Conservation (phyloP, 306 rosid genomes). For the Acacia acuminata region DNA sequence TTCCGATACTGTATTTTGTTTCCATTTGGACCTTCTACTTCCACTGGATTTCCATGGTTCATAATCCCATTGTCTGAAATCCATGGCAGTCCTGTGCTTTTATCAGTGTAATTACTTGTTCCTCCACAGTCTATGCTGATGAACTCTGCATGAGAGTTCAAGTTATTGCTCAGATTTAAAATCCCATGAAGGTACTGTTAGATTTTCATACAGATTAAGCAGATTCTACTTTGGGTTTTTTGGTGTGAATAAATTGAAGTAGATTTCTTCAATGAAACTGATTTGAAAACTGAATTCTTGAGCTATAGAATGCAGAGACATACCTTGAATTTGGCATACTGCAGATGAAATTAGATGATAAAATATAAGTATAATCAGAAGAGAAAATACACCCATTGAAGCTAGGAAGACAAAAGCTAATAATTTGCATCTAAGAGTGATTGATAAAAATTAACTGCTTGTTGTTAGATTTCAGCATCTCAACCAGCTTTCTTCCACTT, state of each 20-base stretch:
- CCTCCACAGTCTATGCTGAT: constrained; percentile 91
- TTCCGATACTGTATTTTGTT: constrained; percentile 56
- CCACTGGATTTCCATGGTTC: constrained; percentile 50
- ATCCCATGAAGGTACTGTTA: constrained; percentile 6
- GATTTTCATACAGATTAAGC: constrained; percentile 9
- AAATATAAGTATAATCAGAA: constrained; percentile 32
- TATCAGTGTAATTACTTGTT: constrained; percentile 65
- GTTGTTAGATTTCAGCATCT: constrained; percentile 39
- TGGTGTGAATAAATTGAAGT: neutral
- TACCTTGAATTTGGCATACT: constrained; percentile 82
- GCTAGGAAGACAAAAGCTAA: constrained; percentile 41
- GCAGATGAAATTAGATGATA: constrained; percentile 44
- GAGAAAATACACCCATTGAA: constrained; percentile 61
- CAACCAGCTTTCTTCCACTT: constrained; percentile 41
- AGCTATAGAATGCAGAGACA: constrained; percentile 23
- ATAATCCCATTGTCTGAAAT: constrained; percentile 64
- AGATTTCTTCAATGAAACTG: constrained; percentile 25
- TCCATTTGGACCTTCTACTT: constrained; percentile 57
- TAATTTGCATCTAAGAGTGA: constrained; percentile 31
- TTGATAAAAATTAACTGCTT: constrained; percentile 34
- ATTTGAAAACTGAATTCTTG: constrained; percentile 1
- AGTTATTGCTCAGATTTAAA: constrained; percentile 28
- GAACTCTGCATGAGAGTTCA: constrained; percentile 59
- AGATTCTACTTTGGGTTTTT: constrained; percentile 1
- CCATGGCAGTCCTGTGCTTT: constrained; percentile 73